Base-by-base conservation (phyloP, 164 flowering plant species). In the Echeveria elegans region DNA sequence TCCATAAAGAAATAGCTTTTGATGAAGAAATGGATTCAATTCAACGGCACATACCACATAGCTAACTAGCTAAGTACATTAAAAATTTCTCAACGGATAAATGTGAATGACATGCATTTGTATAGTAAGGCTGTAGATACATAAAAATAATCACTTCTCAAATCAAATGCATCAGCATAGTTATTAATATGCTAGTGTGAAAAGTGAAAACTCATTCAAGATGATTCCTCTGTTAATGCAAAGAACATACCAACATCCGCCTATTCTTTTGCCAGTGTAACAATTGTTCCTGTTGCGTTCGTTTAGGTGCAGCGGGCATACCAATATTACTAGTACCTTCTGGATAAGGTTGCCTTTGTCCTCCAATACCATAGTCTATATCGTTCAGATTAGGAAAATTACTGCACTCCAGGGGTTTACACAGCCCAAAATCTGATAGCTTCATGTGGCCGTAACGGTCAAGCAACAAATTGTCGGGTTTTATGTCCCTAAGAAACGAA, bases 181-280 rank as follows among this genome's bases (percentile, higher is more conserved):
- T 50, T 5, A 21, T 21, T 6, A 50, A 23, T 50, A n/a, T 7
- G 26, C 10, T 6, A 21, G 3, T 5, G 5, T 21, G 28, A 12
- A 1, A 56, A 1, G n/a, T 6, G 12, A 12, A 1, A 56, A 1
- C 18, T 28, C 18, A 56, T 14, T 56, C 18, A 12, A 23, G 14
- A 14, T 6, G 19, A 56, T 8, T 32, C 18, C 61, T 3, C 31
- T 14, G 10, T 28, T 8, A 36, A 31, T 16, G 50, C 6, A 38
- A 30, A 15, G 24, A 63, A 71, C 82, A 61, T 77, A 87, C 92
- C 71, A 87, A 87, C 77, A 74, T 87, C 69, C 92, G 80, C 72
- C 93, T 74, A 63, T 88, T 88, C 78, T 81, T 86, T 72, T 88
- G 90, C 93, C 93, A 88, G 69, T 88, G 86, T 68, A 84, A 81